These are phyloP conservation scores for Phialemoniopsis sp. DNA, from an alignment of 2,329 filamentous ascomycete genomes.

Conservation along the genomic window DNA sequence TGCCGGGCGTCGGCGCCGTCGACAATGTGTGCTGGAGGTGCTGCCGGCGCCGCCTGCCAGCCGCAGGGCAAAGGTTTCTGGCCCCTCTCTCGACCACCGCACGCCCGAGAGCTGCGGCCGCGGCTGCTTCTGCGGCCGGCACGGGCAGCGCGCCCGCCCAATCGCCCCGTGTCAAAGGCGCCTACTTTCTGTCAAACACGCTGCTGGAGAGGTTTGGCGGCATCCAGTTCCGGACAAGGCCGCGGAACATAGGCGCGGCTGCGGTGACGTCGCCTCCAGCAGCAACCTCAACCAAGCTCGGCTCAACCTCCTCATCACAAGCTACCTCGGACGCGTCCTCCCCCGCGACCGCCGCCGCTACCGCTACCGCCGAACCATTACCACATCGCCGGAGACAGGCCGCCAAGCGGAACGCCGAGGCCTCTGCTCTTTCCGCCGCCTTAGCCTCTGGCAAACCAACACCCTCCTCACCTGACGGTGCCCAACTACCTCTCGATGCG, in stretches of 20 bases:
- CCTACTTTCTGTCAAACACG: slow-evolving; percentile 21
- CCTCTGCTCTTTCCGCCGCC: slow-evolving; percentile 2
- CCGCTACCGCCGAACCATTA: slow-evolving; percentile 3
- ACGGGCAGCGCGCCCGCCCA: slow-evolving; percentile 4
- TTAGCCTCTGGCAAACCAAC: slow-evolving; percentile 2
- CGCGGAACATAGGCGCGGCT: slow-evolving; percentile 1
- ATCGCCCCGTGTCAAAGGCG: slow-evolving; percentile 14
- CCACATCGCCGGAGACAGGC: slow-evolving; percentile 15
- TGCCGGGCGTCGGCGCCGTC: slow-evolving; percentile 9
- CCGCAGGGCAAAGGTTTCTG: slow-evolving; percentile 5
- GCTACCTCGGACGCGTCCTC: slow-evolving; percentile 2
- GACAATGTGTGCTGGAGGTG: slow-evolving; percentile 19
- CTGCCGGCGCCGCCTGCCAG: slow-evolving; percentile 12
- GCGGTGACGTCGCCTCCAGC: slow-evolving; percentile 2
- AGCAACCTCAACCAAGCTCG: slow-evolving; percentile 3
- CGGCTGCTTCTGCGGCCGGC: slow-evolving; percentile 3
- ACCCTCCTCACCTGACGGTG: slow-evolving; percentile 2
- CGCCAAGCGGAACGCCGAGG: neutral
- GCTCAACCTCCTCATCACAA: slow-evolving; percentile 3
- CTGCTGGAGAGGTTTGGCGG: slow-evolving; percentile 14
- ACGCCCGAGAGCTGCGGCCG: slow-evolving; percentile 10
- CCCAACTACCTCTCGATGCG: slow-evolving; percentile 19
- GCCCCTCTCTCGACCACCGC: slow-evolving; percentile 11
- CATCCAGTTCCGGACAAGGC: slow-evolving; percentile 2
- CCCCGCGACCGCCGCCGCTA: neutral